Evolutionary conservation across 345 rosid genomes (phyloP).

Genomic region (Gossypium rotundifolium): DNA sequence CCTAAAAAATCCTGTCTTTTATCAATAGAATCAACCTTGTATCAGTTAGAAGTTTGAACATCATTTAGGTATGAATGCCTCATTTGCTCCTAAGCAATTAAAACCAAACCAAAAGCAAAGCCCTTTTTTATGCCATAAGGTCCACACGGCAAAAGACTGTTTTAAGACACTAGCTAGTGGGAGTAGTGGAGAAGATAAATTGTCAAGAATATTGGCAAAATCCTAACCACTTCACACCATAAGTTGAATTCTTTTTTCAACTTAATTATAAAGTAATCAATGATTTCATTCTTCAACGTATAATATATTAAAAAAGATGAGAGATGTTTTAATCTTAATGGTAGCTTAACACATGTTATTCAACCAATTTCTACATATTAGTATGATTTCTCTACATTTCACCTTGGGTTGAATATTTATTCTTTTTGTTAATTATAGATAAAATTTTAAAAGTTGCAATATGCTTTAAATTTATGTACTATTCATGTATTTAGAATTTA

Average conservation of each 20-base stretch:
- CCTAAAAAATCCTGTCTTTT: too few relatives aligned
- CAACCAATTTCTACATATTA: background rate
- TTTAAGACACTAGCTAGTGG: slow-evolving; percentile 2
- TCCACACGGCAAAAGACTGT: slow-evolving; percentile 28
- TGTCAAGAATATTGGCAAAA: background rate
- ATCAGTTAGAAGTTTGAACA: background rate
- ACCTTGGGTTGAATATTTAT: too few relatives aligned
- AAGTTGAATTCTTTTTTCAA: background rate
- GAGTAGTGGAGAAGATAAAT: background rate
- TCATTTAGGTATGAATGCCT: background rate
- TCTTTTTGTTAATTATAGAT: too few relatives aligned
- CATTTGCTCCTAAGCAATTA: background rate
- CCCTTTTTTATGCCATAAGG: background rate
- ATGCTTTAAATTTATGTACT: too few relatives aligned
- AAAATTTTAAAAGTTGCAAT: too few relatives aligned
- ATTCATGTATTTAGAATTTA: too few relatives aligned
- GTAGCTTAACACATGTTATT: background rate
- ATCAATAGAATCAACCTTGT: too few relatives aligned
- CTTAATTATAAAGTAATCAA: background rate
- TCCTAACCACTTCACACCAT: slow-evolving; percentile 24
- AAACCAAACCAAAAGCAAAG: background rate
- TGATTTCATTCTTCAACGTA: background rate
- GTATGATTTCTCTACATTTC: too few relatives aligned
- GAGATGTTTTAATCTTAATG: background rate
- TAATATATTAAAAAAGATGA: background rate